These are phyloP conservation scores for Tricholoma matsutake DNA, from an alignment of 768 basidiomycete species.

Conservation along the genomic window DNA sequence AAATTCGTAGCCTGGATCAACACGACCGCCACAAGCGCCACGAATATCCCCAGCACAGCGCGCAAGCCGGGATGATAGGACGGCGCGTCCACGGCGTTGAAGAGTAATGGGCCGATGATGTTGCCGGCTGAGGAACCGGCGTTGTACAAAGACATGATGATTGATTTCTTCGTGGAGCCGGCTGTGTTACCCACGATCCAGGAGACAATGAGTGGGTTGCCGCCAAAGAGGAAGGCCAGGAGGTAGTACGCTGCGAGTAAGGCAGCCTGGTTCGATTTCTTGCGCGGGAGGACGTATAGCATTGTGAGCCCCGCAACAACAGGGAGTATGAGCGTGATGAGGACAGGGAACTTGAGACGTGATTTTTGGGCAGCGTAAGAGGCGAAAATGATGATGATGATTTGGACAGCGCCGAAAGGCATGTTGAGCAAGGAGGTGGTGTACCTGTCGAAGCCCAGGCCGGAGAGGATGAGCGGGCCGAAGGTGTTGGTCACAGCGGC, in stretches of 20 bases:
- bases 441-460: neutral
- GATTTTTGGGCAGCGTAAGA: neutral
- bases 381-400: neutral
- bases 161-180: neutral
- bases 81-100: neutral
- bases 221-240: neutral
- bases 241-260: neutral
- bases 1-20: neutral
- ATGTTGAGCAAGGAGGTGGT: neutral
- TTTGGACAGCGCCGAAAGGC: neutral
- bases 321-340: neutral
- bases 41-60: neutral
- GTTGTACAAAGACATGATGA: neutral
- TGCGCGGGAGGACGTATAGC: neutral
- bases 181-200: neutral
- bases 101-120: neutral
- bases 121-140: neutral
- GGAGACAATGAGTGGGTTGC: neutral
- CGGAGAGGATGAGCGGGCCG: neutral
- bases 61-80: neutral
- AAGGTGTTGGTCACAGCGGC: neutral
- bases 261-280: neutral
- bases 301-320: neutral
- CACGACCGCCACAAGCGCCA: neutral
- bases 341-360: neutral